phyloP scores from a whole-genome alignment of 176 grass and related monocot species.

The Avena sativa region DNA sequence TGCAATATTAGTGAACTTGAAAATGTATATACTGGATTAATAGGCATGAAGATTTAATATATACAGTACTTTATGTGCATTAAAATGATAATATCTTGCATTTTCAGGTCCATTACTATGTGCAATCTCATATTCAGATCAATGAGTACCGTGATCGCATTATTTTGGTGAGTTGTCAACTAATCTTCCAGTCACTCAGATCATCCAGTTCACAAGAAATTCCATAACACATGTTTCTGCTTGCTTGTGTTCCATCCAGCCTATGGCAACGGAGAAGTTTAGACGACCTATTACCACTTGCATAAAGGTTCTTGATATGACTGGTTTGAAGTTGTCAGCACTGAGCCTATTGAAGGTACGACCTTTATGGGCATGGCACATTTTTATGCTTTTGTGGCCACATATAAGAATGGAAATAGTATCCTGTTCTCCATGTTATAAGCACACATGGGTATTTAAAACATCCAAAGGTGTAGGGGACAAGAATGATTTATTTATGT shows the following conservation, averaged over 20 bases:
- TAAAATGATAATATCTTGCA: constrained; percentile 19
- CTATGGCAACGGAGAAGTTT: constrained; percentile 60
- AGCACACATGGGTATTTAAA: background rate
- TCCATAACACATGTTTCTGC: constrained; percentile 32
- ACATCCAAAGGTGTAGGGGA: background rate
- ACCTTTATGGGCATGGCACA: background rate
- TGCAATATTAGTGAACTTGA: background rate
- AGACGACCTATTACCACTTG: constrained; percentile 67
- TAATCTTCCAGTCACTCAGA: constrained; percentile 28
- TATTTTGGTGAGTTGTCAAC: constrained; percentile 73
- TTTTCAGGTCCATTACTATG: constrained; percentile 90
- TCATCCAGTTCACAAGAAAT: constrained; percentile 10
- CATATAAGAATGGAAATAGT: background rate
- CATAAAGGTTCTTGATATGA: constrained; percentile 98
- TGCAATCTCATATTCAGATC: constrained; percentile 96
- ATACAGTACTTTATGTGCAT: background rate
- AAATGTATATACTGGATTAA: constrained; percentile 19
- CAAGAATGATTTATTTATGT: background rate
- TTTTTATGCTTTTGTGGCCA: background rate
- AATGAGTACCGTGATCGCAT: constrained; percentile 92
- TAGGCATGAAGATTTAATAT: background rate
- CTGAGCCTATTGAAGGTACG: constrained; percentile 85
- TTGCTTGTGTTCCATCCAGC: constrained; percentile 59
- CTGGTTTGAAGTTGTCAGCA: constrained; percentile 83
- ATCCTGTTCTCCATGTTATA: constrained; percentile 8